phyloP scores from a whole-genome alignment of 176 grass and related monocot genomes.

The Zea luxurians region DNA sequence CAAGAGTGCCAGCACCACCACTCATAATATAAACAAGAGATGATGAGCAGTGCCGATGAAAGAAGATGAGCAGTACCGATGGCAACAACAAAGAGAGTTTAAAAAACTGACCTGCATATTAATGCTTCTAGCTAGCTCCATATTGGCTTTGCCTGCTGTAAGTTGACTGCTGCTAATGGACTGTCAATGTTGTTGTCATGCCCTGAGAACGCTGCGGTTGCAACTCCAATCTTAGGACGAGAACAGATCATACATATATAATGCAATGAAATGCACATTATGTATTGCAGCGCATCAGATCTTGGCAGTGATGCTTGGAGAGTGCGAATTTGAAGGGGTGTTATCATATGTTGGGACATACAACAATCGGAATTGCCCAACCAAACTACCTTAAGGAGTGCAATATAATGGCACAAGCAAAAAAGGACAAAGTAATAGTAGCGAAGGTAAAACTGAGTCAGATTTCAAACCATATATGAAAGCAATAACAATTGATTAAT shows the following conservation, averaged over 20 bases:
- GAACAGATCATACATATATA: constrained; percentile 22
- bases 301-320: constrained; percentile 25
- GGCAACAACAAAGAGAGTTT: no score
- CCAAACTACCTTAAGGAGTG: constrained; percentile 5
- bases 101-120: constrained; percentile 62
- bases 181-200: background rate
- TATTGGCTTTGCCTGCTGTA: constrained; percentile 24
- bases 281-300: constrained; percentile 35
- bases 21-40: constrained; percentile 30
- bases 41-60: constrained; percentile 16
- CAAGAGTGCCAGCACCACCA: constrained; percentile 25
- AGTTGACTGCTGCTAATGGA: background rate
- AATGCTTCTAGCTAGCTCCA: constrained; percentile 21
- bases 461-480: constrained; percentile 34
- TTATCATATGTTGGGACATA: constrained; percentile 77
- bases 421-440: constrained; percentile 9
- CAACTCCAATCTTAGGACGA: constrained; percentile 35
- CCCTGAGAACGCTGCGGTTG: constrained; percentile 6
- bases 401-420: background rate
- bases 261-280: constrained; percentile 21
- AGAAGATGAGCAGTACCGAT: background rate
- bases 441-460: constrained; percentile 19
- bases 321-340: constrained; percentile 45
- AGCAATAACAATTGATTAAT: constrained; percentile 36
- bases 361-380: constrained; percentile 36